Conservation (phyloP, 2,329 filamentous ascomycete genomes). For the Akanthomyces uredinophilus region DNA sequence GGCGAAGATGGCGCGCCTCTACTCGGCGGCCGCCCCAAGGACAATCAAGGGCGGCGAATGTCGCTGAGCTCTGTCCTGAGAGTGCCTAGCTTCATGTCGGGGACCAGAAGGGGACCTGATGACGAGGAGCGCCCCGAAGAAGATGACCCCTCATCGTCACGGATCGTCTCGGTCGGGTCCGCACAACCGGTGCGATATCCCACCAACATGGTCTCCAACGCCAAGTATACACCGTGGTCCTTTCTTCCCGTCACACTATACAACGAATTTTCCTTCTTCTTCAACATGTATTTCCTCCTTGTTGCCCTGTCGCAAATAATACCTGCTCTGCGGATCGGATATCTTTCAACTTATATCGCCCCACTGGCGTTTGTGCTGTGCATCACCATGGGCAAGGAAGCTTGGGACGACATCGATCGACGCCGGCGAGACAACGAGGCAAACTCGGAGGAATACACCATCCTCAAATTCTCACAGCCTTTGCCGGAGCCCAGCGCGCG, state of each 20-base stretch:
- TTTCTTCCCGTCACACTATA: constrained; percentile 93
- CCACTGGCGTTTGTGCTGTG: constrained; percentile 86
- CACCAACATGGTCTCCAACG: constrained; percentile 88
- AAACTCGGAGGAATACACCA: constrained; percentile 83
- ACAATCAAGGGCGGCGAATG: constrained; percentile 17
- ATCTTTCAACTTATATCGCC: constrained; percentile 89
- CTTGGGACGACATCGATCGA: constrained; percentile 84
- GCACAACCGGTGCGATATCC: constrained; percentile 72
- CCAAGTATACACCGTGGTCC: constrained; percentile 92
- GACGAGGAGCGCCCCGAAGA: constrained; percentile 47
- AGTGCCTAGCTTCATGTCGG: constrained; percentile 25
- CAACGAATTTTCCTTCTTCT: constrained; percentile 99
- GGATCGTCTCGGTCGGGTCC: constrained; percentile 71
- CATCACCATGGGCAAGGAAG: constrained; percentile 94
- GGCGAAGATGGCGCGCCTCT: constrained; percentile 70
- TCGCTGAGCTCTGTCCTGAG: constrained; percentile 23
- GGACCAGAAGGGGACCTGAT: constrained; percentile 29
- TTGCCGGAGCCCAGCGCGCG: constrained; percentile 35
- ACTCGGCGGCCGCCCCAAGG: constrained; percentile 39
- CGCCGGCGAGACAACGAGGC: constrained; percentile 86
- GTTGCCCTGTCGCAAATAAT: constrained; percentile 93
- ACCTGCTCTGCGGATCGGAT: constrained; percentile 83
- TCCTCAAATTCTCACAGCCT: constrained; percentile 65
- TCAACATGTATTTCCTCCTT: constrained; percentile 98
- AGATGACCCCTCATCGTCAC: constrained; percentile 63